Base-by-base conservation (phyloP, 2,329 filamentous ascomycete genomes). In the Fusarium kyushuense region DNA sequence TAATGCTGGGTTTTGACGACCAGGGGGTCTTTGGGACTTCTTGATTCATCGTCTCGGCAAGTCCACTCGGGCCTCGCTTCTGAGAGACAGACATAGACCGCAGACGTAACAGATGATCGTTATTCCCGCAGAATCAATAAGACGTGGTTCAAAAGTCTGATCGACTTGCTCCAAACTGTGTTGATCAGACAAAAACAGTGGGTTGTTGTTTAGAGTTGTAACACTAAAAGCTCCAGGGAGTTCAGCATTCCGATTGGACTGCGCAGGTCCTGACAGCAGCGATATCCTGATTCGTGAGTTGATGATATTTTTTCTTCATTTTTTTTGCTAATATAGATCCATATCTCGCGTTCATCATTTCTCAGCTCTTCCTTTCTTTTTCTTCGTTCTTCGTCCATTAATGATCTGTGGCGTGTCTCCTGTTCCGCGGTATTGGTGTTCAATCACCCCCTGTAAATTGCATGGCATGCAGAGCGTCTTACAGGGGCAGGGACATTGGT, bases 401-500 rank as follows among this genome's bases (percentile, higher is more conserved):
- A 21, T 41, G 38, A 33, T 33, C 7, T 41, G 19, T 23, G 38
- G 9, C 16, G 16, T 25, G 21, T 52, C 35, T 33, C 53, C 48
- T 53, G 40, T 25, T 32, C 56, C 52, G 16, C 17, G 43, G 48
- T 43, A 30, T 35, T 29, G 61, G 55, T 65, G 29, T n/a, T 19
- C 29, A 30, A 47, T 19, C 12, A 4, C 11, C 4, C 46, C 46
- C 32, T 49, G 46, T 14, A 36, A 19, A 38, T 38, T 36, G 19
- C n/a, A 27, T 23, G 30, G 21, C n/a, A 9, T 19, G 13, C n/a
- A 36, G 35, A 36, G n/a, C 33, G n/a, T 19, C n/a, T 19, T 36
- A 19, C 35, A 36, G 35, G 35, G 55, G 32, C 14, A 60, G 35
- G 47, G 55, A 23, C 14, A 19, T 11, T 38, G 19, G 23, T 17